Evolutionary conservation across 129 eudicot species (phyloP), one percentile per base, ranked within the genome.

Genomic region (Gnaphalium uliginosum): DNA sequence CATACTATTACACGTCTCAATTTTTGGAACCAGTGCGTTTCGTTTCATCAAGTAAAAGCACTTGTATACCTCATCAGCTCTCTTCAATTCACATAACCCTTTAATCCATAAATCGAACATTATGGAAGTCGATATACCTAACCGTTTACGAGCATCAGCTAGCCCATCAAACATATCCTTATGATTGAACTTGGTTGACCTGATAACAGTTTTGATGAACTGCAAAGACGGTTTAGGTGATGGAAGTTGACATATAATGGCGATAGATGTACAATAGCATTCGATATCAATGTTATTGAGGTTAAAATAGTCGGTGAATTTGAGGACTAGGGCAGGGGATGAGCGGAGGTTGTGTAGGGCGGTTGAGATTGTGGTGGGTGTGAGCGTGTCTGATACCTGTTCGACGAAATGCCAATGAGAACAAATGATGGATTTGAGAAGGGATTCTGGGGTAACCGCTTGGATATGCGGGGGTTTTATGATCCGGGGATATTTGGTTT

Each of bases 341-440:
- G 79, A 8, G 11, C 86, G 86, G 65, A 87, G 84, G 57, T 76
- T 78, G 77, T 79, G 58, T 13, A 89, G 32, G 32, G 4, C 32
- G 32, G 32, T 29, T 29, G 82, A 76, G 63, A 88, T 79, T 71
- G 80, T 48, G 85, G 90, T 30, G 58, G 95, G 88, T 26, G 86
- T 68, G n/a, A 86, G 81, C 48, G 70, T 63, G 81, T 75, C 81
- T 25, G 86, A 43, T n/a, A 82, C 4, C 11, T 84, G 90, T 90
- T 90, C 74, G 96, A 90, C 76, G 83, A 82, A 87, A 87, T 90
- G 88, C 88, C 91, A 88, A 82, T 82, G 79, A 72, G 88, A 88
- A 76, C 78, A 80, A 21, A 48, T 0, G 66, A 84, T 75, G 9
- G 79, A 78, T 1, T 77, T 19, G 3, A 51, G 80, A 8, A 86